These are phyloP conservation scores for Pseudozyma sp. DNA, from an alignment of 1,284 basidiomycete genomes.

Conservation along the genomic window DNA sequence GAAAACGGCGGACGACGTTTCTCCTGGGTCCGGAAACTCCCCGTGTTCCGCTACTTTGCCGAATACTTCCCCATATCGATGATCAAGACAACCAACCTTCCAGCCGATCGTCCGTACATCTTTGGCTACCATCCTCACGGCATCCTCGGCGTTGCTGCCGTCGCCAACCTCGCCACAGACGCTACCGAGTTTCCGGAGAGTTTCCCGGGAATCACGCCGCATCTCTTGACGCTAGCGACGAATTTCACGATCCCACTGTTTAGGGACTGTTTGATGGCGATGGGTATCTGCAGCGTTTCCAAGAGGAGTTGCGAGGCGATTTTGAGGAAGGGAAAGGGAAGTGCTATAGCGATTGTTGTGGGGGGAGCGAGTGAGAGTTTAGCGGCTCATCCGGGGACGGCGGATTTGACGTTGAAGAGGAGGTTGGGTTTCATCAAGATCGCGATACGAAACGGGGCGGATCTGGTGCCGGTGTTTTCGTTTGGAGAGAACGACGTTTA, in stretches of 20 bases:
- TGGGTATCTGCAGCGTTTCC: slow-evolving; percentile 92
- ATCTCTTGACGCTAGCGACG: slow-evolving; percentile 84
- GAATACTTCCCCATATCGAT: slow-evolving; percentile 85
- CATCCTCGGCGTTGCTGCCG: slow-evolving; percentile 76
- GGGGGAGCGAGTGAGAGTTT: slow-evolving; percentile 95
- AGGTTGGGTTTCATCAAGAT: slow-evolving; percentile 91
- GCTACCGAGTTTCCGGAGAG: slow-evolving; percentile 89
- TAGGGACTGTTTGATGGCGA: slow-evolving; percentile 79
- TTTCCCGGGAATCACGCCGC: slow-evolving; percentile 91
- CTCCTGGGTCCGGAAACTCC: slow-evolving; percentile 79
- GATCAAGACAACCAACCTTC: slow-evolving; percentile 76
- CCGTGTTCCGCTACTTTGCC: slow-evolving; percentile 85
- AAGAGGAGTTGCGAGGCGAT: slow-evolving; percentile 90
- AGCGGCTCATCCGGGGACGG: slow-evolving; percentile 91
- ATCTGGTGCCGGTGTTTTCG: slow-evolving; percentile 70
- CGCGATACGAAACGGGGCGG: slow-evolving; percentile 85
- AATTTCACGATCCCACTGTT: slow-evolving; percentile 96
- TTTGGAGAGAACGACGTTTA: slow-evolving; percentile 99
- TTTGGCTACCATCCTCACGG: slow-evolving; percentile 75
- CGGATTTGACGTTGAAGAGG: slow-evolving; percentile 85
- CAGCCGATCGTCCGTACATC: slow-evolving; percentile 88
- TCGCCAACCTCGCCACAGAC: slow-evolving; percentile 93
- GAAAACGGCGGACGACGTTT: slow-evolving; percentile 81
- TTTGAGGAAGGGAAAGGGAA: slow-evolving; percentile 72
- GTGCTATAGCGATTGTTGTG: slow-evolving; percentile 91